Conservation (phyloP, 345 rosid species). For the Durio zibethinus region DNA sequence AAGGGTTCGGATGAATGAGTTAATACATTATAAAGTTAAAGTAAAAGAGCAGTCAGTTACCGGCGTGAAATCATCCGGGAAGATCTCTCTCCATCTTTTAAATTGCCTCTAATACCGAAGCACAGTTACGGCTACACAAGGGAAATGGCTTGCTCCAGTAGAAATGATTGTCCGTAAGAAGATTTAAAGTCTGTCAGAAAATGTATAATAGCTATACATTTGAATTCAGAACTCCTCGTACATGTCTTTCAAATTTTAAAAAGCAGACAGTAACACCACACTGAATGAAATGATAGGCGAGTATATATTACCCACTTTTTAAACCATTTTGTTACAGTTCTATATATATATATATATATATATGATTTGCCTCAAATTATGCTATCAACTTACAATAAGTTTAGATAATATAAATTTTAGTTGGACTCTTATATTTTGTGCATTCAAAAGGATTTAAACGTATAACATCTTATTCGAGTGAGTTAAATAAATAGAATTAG, state of each 20-base stretch:
- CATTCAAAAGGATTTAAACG: too few species aligned
- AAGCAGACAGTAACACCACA: not conserved
- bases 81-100: constrained; percentile 76
- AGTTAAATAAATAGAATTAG: too few species aligned
- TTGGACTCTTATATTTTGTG: too few species aligned
- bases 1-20: not conserved
- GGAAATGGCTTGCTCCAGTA: constrained; percentile 95
- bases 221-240: not conserved
- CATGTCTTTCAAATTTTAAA: not conserved
- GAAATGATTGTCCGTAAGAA: constrained; percentile 58
- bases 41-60: constrained; percentile 33
- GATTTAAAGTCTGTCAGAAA: constrained; percentile 1
- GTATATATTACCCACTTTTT: constrained; percentile 76
- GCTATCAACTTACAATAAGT: too few species aligned
- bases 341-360: too few species aligned
- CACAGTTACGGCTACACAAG: constrained; percentile 65
- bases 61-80: constrained; percentile 95
- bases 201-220: not conserved
- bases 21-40: constrained; percentile 2
- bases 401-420: too few species aligned
- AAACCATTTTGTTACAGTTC: constrained; percentile 59
- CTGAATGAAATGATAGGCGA: not conserved
- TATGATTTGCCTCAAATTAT: too few species aligned
- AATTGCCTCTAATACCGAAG: constrained; percentile 58
- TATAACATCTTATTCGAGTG: too few species aligned